A percentile compares a stretch with the other conserved stretches of the same genome.
phyloP scores from a whole-genome alignment of 192 early-diverging fungal genomes.

The Chytriomyces confervae region DNA sequence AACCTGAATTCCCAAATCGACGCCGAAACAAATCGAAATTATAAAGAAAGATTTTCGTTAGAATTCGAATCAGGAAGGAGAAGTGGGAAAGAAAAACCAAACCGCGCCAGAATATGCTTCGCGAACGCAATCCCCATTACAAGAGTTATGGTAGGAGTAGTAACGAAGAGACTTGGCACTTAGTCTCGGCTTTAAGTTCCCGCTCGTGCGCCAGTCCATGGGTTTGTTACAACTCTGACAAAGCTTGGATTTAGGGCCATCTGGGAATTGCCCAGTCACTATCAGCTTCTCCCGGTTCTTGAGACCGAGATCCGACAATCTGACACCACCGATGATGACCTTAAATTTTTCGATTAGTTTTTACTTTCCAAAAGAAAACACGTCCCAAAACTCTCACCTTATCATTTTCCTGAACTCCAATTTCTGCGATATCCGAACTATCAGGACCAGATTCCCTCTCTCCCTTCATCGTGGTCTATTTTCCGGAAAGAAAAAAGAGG shows the following conservation, averaged over 20 bases:
- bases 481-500: background rate
- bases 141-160: slow-evolving; percentile 6
- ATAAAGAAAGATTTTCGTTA: too few species aligned
- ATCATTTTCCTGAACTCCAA: background rate
- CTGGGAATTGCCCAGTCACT: background rate
- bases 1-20: background rate
- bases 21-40: too few species aligned
- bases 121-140: background rate
- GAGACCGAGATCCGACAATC: background rate
- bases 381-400: background rate
- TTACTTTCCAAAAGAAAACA: background rate
- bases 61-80: too few species aligned
- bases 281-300: background rate
- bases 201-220: background rate
- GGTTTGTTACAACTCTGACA: slow-evolving; percentile 2
- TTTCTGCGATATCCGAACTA: background rate
- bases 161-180: slow-evolving; percentile 6
- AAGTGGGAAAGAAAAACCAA: background rate
- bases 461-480: background rate
- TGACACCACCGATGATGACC: background rate
- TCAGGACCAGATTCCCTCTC: background rate
- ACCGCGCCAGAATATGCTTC: slow-evolving; percentile 2
- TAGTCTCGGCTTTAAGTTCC: background rate
- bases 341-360: background rate
- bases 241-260: background rate